Conservation (phyloP, 2,329 filamentous ascomycete genomes). For the Ceratocystis harringtonii region DNA sequence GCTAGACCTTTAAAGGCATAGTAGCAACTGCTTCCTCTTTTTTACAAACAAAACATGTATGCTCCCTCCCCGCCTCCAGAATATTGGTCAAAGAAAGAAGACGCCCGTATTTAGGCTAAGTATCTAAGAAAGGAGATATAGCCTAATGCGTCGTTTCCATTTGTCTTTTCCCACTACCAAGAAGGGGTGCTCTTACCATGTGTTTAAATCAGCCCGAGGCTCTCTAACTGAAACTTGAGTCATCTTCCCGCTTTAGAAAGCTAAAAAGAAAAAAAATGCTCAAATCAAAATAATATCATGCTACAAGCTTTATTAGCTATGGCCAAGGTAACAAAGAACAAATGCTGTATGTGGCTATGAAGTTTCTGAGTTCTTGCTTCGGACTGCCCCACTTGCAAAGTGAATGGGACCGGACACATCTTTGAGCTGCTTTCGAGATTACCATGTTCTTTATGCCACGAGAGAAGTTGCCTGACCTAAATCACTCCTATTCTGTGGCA, state of each 20-base stretch:
- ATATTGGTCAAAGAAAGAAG: neutral
- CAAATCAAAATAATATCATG: neutral
- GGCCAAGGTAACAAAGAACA: neutral
- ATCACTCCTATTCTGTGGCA: neutral
- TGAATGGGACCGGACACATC: neutral
- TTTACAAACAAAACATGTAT: neutral
- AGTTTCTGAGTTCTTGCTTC: neutral
- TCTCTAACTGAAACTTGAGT: neutral
- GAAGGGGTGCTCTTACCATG: neutral
- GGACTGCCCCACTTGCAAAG: neutral
- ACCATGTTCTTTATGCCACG: neutral
- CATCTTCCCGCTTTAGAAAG: neutral
- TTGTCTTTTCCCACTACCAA: neutral
- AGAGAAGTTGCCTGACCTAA: neutral
- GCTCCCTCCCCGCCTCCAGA: neutral
- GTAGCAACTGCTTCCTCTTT: neutral
- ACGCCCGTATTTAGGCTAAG: neutral
- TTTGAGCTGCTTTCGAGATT: neutral
- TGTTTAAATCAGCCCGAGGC: neutral
- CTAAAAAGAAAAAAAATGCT: neutral
- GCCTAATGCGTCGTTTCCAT: neutral
- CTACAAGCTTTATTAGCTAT: neutral
- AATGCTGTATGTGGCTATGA: neutral
- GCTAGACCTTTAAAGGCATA: neutral
- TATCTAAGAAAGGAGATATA: neutral